Base-by-base conservation (phyloP, 139 green algal genomes). In the Micractinium conductrix region DNA sequence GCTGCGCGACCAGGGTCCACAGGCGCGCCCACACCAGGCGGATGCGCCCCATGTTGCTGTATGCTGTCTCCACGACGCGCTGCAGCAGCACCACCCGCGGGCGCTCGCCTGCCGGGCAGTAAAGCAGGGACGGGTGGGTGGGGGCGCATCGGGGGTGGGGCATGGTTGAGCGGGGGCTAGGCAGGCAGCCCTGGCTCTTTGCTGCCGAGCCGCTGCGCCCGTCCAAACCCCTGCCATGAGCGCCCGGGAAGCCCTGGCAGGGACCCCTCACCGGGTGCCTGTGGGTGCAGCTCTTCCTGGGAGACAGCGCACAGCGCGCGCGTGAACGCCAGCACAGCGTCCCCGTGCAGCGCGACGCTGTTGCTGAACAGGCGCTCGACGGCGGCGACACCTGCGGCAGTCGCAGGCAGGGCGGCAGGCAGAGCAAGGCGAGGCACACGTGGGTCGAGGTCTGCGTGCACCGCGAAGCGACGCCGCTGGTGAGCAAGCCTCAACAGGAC, bases 41-140 rank as follows among this genome's bases (percentile, higher is more conserved):
- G 83, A 98, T 98, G 82, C 97, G 93, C 14, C 67, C 92, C 95
- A 99, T 98, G 93, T 99, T 99, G 93, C 95, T 97, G 85, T 98
- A 95, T 6, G 94, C 89, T 91, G 89, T 98, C 75, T 90, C 86
- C 43, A 89, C 84, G 38, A 90, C 38, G 4, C 69, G 45, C 68
- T 90, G 87, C 40, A 90, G 67, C 87, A 89, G 72, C 55, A 70
- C 48, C 35, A 89, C 75, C 12, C 63, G 80, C 22, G 84, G 82
- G 6, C 45, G 80, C 67, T 68, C 35, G 53, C 82, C 73, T 78
- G 72, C 35, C 16, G 38, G 1, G 68, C 21, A 26, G 62, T 40
- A 17, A 2, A 19, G 62, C 28, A 70, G 62, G 17, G 62, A 30
- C 12, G 21, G 40, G 22, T 1, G 22, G 40, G 22, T 53, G 69